Evolutionary conservation across 495 filamentous ascomycete genomes (phyloP).

Genomic region (Physcia stellaris): DNA sequence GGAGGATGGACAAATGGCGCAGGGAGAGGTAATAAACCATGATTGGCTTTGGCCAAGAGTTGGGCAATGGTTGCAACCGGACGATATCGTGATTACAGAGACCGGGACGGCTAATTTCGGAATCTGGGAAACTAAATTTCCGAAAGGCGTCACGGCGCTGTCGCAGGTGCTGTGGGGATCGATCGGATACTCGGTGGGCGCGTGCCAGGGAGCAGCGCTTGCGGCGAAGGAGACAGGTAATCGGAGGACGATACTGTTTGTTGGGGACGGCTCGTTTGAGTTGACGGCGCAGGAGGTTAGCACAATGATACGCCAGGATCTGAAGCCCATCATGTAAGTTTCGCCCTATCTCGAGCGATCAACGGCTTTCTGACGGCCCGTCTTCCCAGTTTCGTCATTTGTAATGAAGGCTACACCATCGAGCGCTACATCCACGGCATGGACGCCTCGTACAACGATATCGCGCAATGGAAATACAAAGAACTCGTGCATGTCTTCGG

Average conservation of each 20-base stretch:
- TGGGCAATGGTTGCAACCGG: conserved; percentile 59
- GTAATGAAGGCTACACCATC: conserved; percentile 45
- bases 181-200: conserved; percentile 72
- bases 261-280: conserved; percentile 79
- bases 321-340: conserved; percentile 67
- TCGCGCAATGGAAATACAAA: conserved; percentile 58
- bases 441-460: conserved; percentile 68
- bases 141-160: conserved; percentile 56
- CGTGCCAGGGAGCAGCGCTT: conserved; percentile 62
- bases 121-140: conserved; percentile 78
- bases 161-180: conserved; percentile 83
- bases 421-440: conserved; percentile 44
- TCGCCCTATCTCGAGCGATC: not conserved
- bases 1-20: conserved; percentile 30
- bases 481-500: conserved; percentile 58
- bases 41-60: conserved; percentile 77
- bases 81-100: conserved; percentile 76
- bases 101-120: conserved; percentile 87
- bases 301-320: conserved; percentile 65
- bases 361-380: conserved; percentile 8
- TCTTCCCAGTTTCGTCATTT: conserved; percentile 40
- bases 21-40: conserved; percentile 54
- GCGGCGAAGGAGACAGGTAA: conserved; percentile 49
- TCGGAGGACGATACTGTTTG: conserved; percentile 65
- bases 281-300: conserved; percentile 75